Conservation (phyloP, 805 yeast species). For the Kazachstania taianensis region DNA sequence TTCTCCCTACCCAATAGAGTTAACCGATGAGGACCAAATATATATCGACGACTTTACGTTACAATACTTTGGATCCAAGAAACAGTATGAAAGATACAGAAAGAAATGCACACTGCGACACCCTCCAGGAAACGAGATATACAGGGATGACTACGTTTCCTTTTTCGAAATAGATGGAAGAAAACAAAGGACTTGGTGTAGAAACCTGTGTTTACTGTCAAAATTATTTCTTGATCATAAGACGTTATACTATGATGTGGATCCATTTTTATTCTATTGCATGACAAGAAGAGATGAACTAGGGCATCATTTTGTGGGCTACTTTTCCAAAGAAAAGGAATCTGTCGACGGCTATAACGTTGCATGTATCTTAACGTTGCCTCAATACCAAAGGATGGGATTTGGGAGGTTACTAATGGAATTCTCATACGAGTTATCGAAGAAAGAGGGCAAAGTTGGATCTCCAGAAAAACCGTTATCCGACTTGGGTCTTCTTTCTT, state of each 20-base stretch:
- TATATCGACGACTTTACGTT: constrained; percentile 88
- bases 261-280: constrained; percentile 90
- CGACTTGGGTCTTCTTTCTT: constrained; percentile 85
- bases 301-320: constrained; percentile 95
- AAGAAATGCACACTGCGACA: constrained; percentile 80
- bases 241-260: constrained; percentile 93
- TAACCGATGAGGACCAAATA: constrained; percentile 83
- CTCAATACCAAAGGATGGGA: constrained; percentile 94
- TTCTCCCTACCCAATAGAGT: constrained; percentile 91
- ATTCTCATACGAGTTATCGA: constrained; percentile 83
- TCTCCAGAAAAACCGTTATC: constrained; percentile 97
- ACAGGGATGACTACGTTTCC: constrained; percentile 83
- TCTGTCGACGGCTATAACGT: constrained; percentile 91
- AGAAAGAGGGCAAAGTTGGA: constrained; percentile 82
- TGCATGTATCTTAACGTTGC: constrained; percentile 92
- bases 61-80: constrained; percentile 76
- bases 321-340: constrained; percentile 94
- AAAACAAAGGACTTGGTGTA: constrained; percentile 93
- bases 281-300: constrained; percentile 84
- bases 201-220: constrained; percentile 83
- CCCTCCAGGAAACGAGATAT: constrained; percentile 98
- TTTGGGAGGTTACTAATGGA: constrained; percentile 87
- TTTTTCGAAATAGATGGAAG: constrained; percentile 97
- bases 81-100: constrained; percentile 89
- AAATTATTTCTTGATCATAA: constrained; percentile 92